phyloP scores from a whole-genome alignment of 2,329 filamentous ascomycete genomes.

The Pseudopithomyces maydicus region DNA sequence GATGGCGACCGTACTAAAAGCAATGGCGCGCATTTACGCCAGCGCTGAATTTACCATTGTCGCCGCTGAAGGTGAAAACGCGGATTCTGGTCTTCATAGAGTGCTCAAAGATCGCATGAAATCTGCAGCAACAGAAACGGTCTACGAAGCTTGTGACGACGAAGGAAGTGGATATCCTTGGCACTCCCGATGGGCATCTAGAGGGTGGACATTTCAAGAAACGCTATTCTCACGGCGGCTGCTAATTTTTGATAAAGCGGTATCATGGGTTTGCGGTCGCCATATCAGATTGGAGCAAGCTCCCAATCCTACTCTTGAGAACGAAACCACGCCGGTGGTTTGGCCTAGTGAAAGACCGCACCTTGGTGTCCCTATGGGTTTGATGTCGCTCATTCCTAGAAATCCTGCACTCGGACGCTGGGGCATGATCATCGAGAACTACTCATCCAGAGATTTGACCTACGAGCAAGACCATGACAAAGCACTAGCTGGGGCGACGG shows the following conservation, averaged over 20 bases:
- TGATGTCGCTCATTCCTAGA: conserved; percentile 9
- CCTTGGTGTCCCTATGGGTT: conserved; percentile 10
- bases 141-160: not conserved
- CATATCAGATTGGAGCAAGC: not conserved
- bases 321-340: not conserved
- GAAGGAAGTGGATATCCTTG: not conserved
- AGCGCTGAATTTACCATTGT: conserved; percentile 20
- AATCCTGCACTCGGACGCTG: conserved; percentile 6
- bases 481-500: conserved; percentile 17
- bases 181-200: not conserved
- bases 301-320: not conserved
- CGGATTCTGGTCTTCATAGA: conserved; percentile 12
- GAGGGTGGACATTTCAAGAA: conserved; percentile 23
- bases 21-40: conserved; percentile 17
- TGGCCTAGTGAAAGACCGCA: conserved; percentile 8
- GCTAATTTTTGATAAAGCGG: conserved; percentile 8
- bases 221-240: conserved; percentile 12
- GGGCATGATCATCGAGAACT: conserved; percentile 11
- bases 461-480: not conserved
- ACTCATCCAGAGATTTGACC: conserved; percentile 5
- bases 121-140: not conserved
- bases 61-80: conserved; percentile 10
- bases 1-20: conserved; percentile 8
- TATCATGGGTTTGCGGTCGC: conserved; percentile 14
- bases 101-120: not conserved